phyloP scores from a whole-genome alignment of 1,284 basidiomycete genomes.

The Leccinum subrobustum region DNA sequence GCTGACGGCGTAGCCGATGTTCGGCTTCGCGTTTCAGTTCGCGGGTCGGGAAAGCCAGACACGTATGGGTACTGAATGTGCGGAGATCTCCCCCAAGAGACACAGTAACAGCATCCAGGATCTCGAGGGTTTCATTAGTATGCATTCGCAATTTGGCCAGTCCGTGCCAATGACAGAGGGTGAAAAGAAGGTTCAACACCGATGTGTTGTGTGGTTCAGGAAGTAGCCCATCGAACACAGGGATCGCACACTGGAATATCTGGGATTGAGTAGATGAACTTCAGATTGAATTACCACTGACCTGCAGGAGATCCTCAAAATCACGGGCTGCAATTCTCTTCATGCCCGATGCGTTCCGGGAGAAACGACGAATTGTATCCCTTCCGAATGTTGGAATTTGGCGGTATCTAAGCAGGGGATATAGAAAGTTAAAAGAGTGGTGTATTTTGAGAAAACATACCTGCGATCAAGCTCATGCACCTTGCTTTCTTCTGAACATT shows the following conservation, averaged over 20 bases:
- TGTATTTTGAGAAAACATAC: neutral
- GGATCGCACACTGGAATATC: conserved; percentile 21
- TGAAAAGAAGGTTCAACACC: conserved; percentile 11
- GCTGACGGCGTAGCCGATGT: neutral
- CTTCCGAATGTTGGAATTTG: conserved; percentile 8
- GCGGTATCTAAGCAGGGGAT: neutral
- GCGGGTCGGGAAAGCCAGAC: conserved; percentile 1
- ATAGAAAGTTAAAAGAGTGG: neutral
- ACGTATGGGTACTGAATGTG: neutral
- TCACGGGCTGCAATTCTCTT: conserved; percentile 11
- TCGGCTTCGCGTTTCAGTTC: conserved; percentile 1
- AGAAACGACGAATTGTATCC: neutral
- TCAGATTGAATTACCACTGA: neutral
- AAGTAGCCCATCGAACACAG: conserved; percentile 17
- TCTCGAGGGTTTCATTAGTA: neutral
- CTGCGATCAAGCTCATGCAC: neutral
- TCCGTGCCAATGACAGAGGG: conserved; percentile 16
- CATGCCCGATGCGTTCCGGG: neutral
- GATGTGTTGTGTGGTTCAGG: conserved; percentile 13
- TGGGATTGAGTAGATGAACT: neutral
- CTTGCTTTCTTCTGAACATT: neutral
- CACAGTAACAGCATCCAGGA: conserved; percentile 1
- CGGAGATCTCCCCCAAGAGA: neutral
- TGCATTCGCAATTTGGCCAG: neutral
- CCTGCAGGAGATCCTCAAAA: conserved; percentile 25